phyloP scores from a whole-genome alignment of 805 yeast genomes.

The Candida takata region DNA sequence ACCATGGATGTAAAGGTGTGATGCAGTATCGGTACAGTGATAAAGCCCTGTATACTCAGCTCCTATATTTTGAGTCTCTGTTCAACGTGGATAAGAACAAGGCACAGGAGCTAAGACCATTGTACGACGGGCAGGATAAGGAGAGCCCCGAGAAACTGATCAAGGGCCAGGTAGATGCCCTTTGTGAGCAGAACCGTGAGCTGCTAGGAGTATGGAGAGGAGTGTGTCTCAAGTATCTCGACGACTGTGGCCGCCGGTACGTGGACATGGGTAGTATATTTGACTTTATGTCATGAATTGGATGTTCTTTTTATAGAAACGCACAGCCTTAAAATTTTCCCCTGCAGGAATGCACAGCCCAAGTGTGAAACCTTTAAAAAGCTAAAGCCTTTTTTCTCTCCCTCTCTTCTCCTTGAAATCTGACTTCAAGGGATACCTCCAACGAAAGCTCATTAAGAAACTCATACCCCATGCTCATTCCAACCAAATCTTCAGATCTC shows the following conservation, averaged over 20 bases:
- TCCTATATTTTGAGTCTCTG: conserved; percentile 67
- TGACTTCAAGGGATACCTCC: no score
- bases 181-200: conserved; percentile 73
- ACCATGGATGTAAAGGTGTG: conserved; percentile 60
- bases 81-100: conserved; percentile 81
- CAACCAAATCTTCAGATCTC: conserved; percentile 5
- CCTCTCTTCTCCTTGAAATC: no score
- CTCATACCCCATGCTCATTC: conserved; percentile 6
- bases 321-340: no score
- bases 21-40: conserved; percentile 74
- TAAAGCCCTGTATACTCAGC: conserved; percentile 77
- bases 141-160: conserved; percentile 27
- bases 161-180: conserved; percentile 56
- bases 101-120: conserved; percentile 45
- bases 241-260: conserved; percentile 80
- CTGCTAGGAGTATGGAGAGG: conserved; percentile 45
- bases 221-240: conserved; percentile 66
- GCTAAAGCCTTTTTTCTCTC: no score
- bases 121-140: conserved; percentile 32
- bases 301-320: background rate
- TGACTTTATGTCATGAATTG: conserved; percentile 36
- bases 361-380: no score
- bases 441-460: no score
- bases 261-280: conserved; percentile 84
- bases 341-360: no score